These are phyloP conservation scores for Diaporthe destruens DNA, from an alignment of 2,329 filamentous ascomycete genomes.

Conservation along the genomic window DNA sequence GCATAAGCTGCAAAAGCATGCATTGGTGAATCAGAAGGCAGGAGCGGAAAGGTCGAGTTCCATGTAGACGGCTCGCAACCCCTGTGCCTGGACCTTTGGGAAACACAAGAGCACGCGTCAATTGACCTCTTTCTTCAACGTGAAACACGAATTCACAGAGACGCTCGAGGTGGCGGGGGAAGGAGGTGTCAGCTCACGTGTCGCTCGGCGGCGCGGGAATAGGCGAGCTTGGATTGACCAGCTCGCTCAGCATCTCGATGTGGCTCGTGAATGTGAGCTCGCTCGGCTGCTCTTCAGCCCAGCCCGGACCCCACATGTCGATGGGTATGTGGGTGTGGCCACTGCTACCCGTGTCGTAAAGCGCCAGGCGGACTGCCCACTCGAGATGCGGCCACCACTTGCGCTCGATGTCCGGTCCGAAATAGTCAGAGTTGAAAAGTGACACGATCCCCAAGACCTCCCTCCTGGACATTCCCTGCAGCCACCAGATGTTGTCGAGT, in stretches of 20 bases:
- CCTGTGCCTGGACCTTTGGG: conserved; percentile 27
- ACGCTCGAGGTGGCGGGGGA: background rate
- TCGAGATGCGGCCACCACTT: conserved; percentile 72
- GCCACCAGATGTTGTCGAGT: conserved; percentile 76
- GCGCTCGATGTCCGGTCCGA: conserved; percentile 52
- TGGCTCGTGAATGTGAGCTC: conserved; percentile 55
- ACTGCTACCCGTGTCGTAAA: conserved; percentile 65
- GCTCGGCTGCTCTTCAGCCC: conserved; percentile 52
- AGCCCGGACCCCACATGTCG: conserved; percentile 69
- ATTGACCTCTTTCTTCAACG: conserved; percentile 27
- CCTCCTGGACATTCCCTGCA: conserved; percentile 73
- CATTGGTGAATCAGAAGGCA: conserved; percentile 30
- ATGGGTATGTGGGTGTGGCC: conserved; percentile 62
- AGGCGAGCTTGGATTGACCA: conserved; percentile 46
- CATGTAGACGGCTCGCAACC: conserved; percentile 10
- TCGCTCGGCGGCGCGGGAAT: conserved; percentile 33
- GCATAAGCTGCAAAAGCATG: conserved; percentile 33
- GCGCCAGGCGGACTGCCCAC: conserved; percentile 70
- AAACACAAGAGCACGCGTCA: conserved; percentile 34
- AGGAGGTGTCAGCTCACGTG: conserved; percentile 37
- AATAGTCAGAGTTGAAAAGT: conserved; percentile 68
- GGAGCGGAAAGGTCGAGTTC: background rate
- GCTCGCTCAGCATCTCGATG: conserved; percentile 60
- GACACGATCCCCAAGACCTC: conserved; percentile 75
- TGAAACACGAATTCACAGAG: background rate